These are phyloP conservation scores for Phialocephala subalpina DNA, from an alignment of 2,329 filamentous ascomycete species.

Conservation along the genomic window DNA sequence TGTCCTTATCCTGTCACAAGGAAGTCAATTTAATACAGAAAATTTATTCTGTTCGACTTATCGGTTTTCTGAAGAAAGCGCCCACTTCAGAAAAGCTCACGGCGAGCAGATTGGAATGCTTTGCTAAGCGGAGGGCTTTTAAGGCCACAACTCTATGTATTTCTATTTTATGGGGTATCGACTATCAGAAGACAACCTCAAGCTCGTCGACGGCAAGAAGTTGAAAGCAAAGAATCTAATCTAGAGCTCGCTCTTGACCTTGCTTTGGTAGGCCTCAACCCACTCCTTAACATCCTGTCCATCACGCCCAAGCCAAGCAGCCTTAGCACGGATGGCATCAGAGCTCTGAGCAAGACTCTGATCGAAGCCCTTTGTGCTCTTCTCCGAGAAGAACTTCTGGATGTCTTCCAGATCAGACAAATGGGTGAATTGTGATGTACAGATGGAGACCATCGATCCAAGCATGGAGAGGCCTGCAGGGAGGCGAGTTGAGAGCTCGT, in stretches of 20 bases:
- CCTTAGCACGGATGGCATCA: conserved; percentile 85
- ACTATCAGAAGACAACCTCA: not conserved
- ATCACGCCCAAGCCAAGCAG: conserved; percentile 81
- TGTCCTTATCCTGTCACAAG: too few species aligned
- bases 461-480: conserved; percentile 90
- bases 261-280: conserved; percentile 65
- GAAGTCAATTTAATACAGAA: too few species aligned
- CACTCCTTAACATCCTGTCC: conserved; percentile 77
- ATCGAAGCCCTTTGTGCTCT: conserved; percentile 89
- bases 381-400: conserved; percentile 80
- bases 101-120: not conserved
- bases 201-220: not conserved
- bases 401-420: conserved; percentile 79
- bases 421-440: conserved; percentile 81
- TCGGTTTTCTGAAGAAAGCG: not conserved
- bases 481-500: conserved; percentile 79
- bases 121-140: not conserved
- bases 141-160: not conserved
- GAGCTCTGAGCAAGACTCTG: conserved; percentile 88
- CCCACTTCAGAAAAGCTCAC: not conserved
- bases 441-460: conserved; percentile 82
- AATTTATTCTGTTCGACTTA: not conserved
- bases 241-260: conserved; percentile 44
- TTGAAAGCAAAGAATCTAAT: not conserved
- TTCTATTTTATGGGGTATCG: not conserved